phyloP scores from a whole-genome alignment of 805 yeast genomes.

The Candida sithepensis region DNA sequence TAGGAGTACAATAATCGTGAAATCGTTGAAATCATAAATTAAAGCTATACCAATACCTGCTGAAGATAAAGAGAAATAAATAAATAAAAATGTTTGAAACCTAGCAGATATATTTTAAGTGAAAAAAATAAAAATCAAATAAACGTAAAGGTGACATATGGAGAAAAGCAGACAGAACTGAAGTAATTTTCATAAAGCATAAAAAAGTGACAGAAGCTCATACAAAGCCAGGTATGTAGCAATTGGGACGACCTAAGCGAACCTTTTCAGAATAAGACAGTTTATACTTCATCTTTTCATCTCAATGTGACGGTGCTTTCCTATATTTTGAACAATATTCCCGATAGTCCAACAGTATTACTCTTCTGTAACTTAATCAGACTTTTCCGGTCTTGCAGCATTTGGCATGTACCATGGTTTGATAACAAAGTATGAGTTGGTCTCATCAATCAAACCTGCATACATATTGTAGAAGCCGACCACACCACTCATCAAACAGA shows the following conservation, averaged over 20 bases:
- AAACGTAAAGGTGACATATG: not conserved
- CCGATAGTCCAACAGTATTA: not conserved
- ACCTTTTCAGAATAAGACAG: too few relatives aligned
- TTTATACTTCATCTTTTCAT: not conserved
- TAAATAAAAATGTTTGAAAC: too few relatives aligned
- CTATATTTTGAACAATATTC: not conserved
- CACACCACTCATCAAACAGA: slow-evolving; percentile 41
- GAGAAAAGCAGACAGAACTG: not conserved
- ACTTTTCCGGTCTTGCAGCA: slow-evolving; percentile 21
- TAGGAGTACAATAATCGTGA: not conserved
- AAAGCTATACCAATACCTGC: not conserved
- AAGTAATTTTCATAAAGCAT: too few relatives aligned
- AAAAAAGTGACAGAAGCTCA: too few relatives aligned
- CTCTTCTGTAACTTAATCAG: too few relatives aligned
- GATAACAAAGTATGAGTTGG: slow-evolving; percentile 55
- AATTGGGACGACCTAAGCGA: too few relatives aligned
- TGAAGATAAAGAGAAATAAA: not conserved
- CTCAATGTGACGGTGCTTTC: not conserved
- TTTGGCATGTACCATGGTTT: slow-evolving; percentile 50
- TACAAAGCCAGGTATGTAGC: too few relatives aligned
- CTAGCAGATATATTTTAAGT: not conserved
- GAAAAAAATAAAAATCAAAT: not conserved
- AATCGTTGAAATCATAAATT: not conserved
- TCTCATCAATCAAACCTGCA: slow-evolving; percentile 45
- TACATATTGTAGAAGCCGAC: slow-evolving; percentile 45